Evolutionary conservation across 2,329 filamentous ascomycete genomes (phyloP), one percentile per base, ranked within the genome.

Genomic region (Colletotrichum sojae): DNA sequence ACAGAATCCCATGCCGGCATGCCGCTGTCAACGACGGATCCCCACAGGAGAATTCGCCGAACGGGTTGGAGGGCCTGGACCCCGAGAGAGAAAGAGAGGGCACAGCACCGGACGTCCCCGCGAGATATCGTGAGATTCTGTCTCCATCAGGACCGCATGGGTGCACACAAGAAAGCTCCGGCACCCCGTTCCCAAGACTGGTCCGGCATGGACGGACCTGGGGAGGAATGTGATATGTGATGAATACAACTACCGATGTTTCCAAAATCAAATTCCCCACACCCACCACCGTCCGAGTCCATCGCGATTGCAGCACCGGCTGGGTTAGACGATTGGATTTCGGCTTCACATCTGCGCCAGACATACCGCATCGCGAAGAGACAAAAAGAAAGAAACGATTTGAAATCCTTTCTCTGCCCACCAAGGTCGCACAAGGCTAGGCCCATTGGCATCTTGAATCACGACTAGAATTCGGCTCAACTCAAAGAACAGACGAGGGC

Each of bases 1-100:
- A 10, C 43, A 63, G 22, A 56, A 31, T 15, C 57, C 63, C 51
- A 22, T 55, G 65, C 60, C 46, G 15, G 60, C 60, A 64, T 64
- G 25, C 60, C 61, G 54, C 48, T 65, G 61, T 59, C 61, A 59
- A 57, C n/a, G 13, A 55, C 27, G 53, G 65, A 36, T 31, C 36
- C 20, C 52, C 60, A 40, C 59, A 8, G n/a, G 36, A 15, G 12
- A 40, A 52, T 57, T 31, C 36, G 59, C 53, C 36, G 43, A 52
- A 36, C 36, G 36, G 36, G 27, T 48, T 25, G 16, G 13, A 10
- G 6, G 36, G 20, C n/a, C 62, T 49, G 25, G 36, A 20, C 43
- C 36, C 22, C 40, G 40, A 15, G 12, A 43, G 40, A 43, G 40
- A 15, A 5, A 43, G 40, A 43, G 16, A 40, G 13, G 12, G 2